These are phyloP conservation scores for cucumber (Cucumis sativus) DNA, from an alignment of 306 rosid species.

Conservation along the genomic window Cucumber_9930_V3 NC_026657.2:34300001-34300500, in stretches of 20 bases:
- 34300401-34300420: not conserved
- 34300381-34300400: not conserved
- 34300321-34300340: not conserved
- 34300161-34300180: not conserved
- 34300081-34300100: conserved; percentile 2
- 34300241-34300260: not conserved
- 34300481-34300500: conserved; percentile 40
- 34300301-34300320: not conserved
- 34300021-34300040: too few species aligned
- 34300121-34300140: conserved; percentile 8
- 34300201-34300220: not conserved
- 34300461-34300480: conserved; percentile 26
- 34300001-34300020: too few species aligned
- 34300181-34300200: not conserved
- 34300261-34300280: not conserved
- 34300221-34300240: not conserved
- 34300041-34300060: too few species aligned
- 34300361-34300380: not conserved
- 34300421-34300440: conserved; percentile 31
- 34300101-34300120: conserved; percentile 3
- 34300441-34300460: conserved; percentile 33
- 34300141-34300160: conserved; percentile 1
- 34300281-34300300: conserved; percentile 4
- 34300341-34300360: conserved; percentile 2
- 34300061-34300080: not conserved